These are phyloP conservation scores for Withania somnifera DNA, from an alignment of 305 asterid species.

Conservation along the genomic window DNA sequence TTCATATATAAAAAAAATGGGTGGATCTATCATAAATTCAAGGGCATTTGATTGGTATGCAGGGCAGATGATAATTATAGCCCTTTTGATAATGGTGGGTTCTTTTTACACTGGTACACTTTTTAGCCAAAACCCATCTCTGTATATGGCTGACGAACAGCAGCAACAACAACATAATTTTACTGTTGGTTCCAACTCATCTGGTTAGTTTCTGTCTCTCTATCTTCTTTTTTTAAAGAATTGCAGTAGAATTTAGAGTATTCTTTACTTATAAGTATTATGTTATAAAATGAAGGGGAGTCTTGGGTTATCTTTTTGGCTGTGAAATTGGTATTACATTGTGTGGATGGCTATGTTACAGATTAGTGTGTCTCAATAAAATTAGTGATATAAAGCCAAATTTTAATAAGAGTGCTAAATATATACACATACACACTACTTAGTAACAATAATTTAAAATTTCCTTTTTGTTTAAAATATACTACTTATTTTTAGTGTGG, in stretches of 20 bases:
- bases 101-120: conserved; percentile 80
- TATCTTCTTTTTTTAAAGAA: not conserved
- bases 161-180: not conserved
- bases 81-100: conserved; percentile 63
- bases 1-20: conserved; percentile 22
- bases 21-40: conserved; percentile 26
- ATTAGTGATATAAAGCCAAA: too few species aligned
- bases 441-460: too few species aligned
- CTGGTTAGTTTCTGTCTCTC: conserved; percentile 23
- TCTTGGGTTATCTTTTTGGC: not conserved
- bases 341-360: not conserved
- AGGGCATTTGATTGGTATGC: conserved; percentile 68
- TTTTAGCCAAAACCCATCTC: conserved; percentile 29
- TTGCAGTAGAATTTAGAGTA: not conserved
- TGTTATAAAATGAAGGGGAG: not conserved
- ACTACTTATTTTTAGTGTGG: too few species aligned
- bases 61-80: conserved; percentile 46
- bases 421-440: too few species aligned
- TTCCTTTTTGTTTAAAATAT: too few species aligned
- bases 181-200: conserved; percentile 2
- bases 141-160: conserved; percentile 19
- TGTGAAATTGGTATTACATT: not conserved
- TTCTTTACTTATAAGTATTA: not conserved
- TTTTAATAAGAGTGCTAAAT: too few species aligned
- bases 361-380: too few species aligned